These are phyloP conservation scores for Pseudonitzschia pungens DNA, from an alignment of 108 stramenopile genomes.

Conservation along the genomic window DNA sequence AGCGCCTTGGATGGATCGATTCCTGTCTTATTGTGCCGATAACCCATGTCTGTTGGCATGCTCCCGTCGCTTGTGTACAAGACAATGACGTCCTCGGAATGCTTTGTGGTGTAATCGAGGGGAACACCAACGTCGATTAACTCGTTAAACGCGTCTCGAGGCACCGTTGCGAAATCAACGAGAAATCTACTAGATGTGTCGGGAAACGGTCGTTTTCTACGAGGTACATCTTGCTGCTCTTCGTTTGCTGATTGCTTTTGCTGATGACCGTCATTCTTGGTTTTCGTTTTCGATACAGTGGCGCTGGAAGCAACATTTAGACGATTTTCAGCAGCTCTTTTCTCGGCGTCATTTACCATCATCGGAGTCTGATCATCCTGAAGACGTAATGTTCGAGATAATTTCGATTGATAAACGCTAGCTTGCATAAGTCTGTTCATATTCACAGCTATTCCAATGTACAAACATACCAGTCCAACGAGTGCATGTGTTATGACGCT, in stretches of 20 bases:
- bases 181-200: neutral
- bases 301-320: neutral
- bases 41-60: neutral
- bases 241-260: neutral
- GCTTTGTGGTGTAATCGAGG: neutral
- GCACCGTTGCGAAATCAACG: conserved; percentile 12
- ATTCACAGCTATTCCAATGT: conserved; percentile 16
- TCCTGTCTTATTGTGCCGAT: neutral
- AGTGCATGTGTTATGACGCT: conserved; percentile 16
- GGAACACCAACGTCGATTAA: conserved; percentile 16
- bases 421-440: neutral
- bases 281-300: neutral
- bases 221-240: neutral
- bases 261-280: neutral
- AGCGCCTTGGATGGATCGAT: neutral
- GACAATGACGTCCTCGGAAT: conserved; percentile 14
- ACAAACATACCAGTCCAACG: conserved; percentile 39
- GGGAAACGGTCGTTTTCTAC: conserved; percentile 9
- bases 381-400: conserved; percentile 5
- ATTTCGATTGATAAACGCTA: neutral
- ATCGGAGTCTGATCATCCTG: neutral
- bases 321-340: neutral
- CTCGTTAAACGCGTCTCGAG: neutral
- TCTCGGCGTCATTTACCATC: neutral
- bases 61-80: neutral